Conservation (phyloP, 805 yeast species). For the Candida awuae region DNA sequence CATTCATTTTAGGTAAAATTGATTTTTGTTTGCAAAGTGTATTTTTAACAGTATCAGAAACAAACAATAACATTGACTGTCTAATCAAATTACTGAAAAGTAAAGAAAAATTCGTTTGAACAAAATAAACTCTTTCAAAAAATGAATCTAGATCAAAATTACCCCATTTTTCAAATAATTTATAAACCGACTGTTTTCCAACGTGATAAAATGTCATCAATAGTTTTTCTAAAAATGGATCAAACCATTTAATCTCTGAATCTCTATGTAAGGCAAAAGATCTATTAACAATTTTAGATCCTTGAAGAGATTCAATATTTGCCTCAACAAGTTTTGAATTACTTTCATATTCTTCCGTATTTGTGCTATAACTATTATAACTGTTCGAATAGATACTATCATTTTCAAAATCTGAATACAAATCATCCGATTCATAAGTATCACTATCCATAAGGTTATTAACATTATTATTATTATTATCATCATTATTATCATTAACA, state of each 20-base stretch:
- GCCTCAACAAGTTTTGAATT: background rate
- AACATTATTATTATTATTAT: no score
- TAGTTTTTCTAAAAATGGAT: background rate
- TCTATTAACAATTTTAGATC: background rate
- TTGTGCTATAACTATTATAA: no score
- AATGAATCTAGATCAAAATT: background rate
- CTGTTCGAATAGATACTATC: no score
- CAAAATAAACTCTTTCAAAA: background rate
- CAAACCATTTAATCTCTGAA: background rate
- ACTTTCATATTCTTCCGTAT: background rate
- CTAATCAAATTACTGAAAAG: background rate
- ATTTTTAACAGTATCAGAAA: background rate
- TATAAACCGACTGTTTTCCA: background rate
- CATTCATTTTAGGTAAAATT: background rate
- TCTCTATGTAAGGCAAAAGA: background rate
- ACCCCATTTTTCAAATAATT: background rate
- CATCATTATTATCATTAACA: background rate
- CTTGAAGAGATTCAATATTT: background rate
- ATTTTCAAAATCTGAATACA: no score
- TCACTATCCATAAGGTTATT: no score
- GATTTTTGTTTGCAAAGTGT: conserved; percentile 1
- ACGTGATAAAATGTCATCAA: background rate
- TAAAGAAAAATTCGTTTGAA: background rate
- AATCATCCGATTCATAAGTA: no score
- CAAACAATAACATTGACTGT: background rate